Conservation (phyloP, 805 yeast species). For the Debaryomyces hansenii region DNA sequence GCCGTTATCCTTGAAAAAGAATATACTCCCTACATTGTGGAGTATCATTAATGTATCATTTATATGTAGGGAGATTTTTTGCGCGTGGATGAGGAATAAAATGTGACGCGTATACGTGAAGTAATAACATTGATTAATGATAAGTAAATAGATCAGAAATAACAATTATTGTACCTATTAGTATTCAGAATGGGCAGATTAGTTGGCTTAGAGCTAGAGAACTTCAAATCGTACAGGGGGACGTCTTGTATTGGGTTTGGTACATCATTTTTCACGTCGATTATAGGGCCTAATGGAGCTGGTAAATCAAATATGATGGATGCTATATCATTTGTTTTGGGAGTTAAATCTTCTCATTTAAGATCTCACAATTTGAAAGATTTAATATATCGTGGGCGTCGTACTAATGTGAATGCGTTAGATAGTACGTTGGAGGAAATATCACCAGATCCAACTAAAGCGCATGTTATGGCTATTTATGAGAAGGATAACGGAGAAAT, state of each 20-base stretch:
- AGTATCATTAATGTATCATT: no score
- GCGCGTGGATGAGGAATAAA: background rate
- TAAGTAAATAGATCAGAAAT: background rate
- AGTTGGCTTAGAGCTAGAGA: constrained; percentile 71
- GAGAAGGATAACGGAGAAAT: constrained; percentile 60
- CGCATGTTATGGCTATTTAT: constrained; percentile 78
- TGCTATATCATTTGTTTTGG: constrained; percentile 92
- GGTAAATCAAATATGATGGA: constrained; percentile 98
- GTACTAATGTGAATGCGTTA: constrained; percentile 7
- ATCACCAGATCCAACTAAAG: constrained; percentile 47
- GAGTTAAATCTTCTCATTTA: constrained; percentile 71
- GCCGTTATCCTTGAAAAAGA: no score
- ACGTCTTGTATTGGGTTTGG: constrained; percentile 79
- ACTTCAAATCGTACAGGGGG: constrained; percentile 91
- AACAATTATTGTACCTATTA: background rate
- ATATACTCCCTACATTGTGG: no score
- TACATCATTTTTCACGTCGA: constrained; percentile 76
- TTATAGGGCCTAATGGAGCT: constrained; percentile 98
- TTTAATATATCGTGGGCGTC: constrained; percentile 71
- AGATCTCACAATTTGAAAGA: constrained; percentile 75
- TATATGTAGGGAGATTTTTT: no score
- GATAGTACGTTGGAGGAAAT: constrained; percentile 16
- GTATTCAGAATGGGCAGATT: constrained; percentile 71
- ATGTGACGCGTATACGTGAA: background rate
- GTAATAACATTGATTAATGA: background rate